Evolutionary conservation across 495 filamentous ascomycete species (phyloP), one percentile per base, ranked within the genome.

Genomic region (Aspergillus bertholletiae): DNA sequence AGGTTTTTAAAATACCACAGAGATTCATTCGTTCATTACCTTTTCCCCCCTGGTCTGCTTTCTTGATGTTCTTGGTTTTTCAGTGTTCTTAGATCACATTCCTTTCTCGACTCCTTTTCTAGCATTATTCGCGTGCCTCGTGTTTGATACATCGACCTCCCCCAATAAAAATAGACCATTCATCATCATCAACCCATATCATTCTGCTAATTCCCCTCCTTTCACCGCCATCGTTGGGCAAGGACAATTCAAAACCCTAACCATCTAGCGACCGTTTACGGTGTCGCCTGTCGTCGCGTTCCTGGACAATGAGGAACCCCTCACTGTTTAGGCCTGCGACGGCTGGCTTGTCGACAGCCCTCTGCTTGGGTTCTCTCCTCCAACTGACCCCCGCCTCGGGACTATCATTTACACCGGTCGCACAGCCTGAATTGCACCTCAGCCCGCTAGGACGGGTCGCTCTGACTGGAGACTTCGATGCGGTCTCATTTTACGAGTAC

Each of bases 401-500:
- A 15, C 74, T 95, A 63, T 81, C 77, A 27, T 91, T 93, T 68
- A 83, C 79, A 37, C 71, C 89, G 1, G 79, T 88, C 32, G 84
- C 91, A 2, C 73, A 86, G 35, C 84, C 92, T 46, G 85, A 92
- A 55, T 79, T 99, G 69, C 87, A 96, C 66, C 81, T 97, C 39
- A 78, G 77, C n/a, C 68, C 84, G 51, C 78, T 97, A 46, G 94
- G 95, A 51, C 84, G 86, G 56, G 85, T 97, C 49, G 91, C 88
- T 35, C 78, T 98, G 50, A 90, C 85, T 11, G 94, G 94, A 55
- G 86, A 97, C 71, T 99, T 97, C 67, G 81, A 87, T 64, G 86
- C 90, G 34, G 88, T 97, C 48, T 96, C 95, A 27, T 77, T 97
- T 17, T 97, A 92, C 75, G 76, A 88, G 64, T 97, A 87, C 68